A percentile compares a stretch with the other conserved stretches of the same genome.
phyloP scores from a whole-genome alignment of 2,329 filamentous ascomycete genomes.

The Aspergillus persii region DNA sequence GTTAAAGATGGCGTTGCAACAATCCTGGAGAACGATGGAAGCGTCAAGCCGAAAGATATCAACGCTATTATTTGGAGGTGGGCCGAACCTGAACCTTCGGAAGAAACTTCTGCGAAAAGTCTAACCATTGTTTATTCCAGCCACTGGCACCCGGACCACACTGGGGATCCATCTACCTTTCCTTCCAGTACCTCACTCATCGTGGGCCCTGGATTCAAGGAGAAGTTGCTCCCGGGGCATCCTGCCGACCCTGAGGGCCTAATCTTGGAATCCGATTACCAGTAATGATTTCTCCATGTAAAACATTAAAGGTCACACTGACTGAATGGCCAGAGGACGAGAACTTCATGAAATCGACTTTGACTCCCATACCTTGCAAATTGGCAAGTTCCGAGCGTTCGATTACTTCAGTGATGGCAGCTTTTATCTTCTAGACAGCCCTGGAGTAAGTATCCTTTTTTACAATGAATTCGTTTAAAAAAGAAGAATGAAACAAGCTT shows the following conservation, averaged over 20 bases:
- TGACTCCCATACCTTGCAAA: slow-evolving; percentile 1
- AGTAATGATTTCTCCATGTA: background rate
- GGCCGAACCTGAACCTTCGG: background rate
- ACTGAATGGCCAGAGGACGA: slow-evolving; percentile 1
- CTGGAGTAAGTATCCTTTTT: slow-evolving; percentile 11
- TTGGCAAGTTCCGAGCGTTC: slow-evolving; percentile 35
- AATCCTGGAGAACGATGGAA: slow-evolving; percentile 21
- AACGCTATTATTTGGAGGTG: slow-evolving; percentile 26
- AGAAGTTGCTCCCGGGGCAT: slow-evolving; percentile 17
- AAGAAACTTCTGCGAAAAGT: background rate
- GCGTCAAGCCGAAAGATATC: slow-evolving; percentile 17
- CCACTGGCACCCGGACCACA: slow-evolving; percentile 33
- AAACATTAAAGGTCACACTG: no score
- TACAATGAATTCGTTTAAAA: background rate
- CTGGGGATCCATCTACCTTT: slow-evolving; percentile 25
- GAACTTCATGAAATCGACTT: slow-evolving; percentile 21
- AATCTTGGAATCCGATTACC: slow-evolving; percentile 13
- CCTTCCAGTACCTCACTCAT: slow-evolving; percentile 22
- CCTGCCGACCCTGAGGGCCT: slow-evolving; percentile 19
- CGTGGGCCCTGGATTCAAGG: slow-evolving; percentile 23
- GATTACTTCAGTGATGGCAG: slow-evolving; percentile 58
- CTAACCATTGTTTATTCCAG: background rate
- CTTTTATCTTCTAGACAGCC: slow-evolving; percentile 51
- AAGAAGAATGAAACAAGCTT: no score
- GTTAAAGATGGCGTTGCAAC: slow-evolving; percentile 25